Base-by-base conservation (phyloP, 202 grass and related monocot genomes). In the Schoenoplectus tabernaemontani region DNA sequence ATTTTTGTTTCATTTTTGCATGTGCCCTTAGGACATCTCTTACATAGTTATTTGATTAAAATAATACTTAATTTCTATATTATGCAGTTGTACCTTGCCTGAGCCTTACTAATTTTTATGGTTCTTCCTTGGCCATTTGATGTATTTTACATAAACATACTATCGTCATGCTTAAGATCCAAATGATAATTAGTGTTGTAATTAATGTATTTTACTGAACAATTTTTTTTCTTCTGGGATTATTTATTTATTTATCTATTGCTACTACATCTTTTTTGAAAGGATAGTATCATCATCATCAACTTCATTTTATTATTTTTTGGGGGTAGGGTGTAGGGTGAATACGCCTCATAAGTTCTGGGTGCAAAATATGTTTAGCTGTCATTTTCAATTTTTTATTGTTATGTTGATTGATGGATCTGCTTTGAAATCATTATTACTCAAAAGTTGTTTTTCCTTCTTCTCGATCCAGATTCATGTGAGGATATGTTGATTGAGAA, bases 401-500 rank as follows among this genome's bases (percentile, higher is more conserved):
- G 67, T 34, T 71, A 16, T 59, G 51, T 79, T 22, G 59, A 41
- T 41, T 69, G 33, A 39, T 24, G 23, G 22, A 70, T 15, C 23
- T 33, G 51, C 19, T 59, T 58, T 59, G 4, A 42, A 61, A 43
- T 78, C 9, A 12, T 59, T 41, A 46, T 61, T 43, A 60, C 17
- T 78, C 17, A 32, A 32, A 8, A 50, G 11, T 46, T 53, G 1
- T 63, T 53, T 28, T 54, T 39, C 73, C 37, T 28, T 28, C 28
- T 36, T 81, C 17, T 85, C 0, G 37, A 13, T 84, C 62, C 89
- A 97, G 94, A 97, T 86, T 97, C 94, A 59, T 97, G 91, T 64
- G 89, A 93, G 48, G 84, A 92, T 78, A 86, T 97, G 82, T 82
- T 93, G 61, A 93, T 97, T 91, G 94, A 97, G 87, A 93, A 97